Percentiles rank a stretch among this genome's conserved stretches.
Evolutionary conservation across 495 filamentous ascomycete species (phyloP).

Genomic region (Penicillium alfredii): DNA sequence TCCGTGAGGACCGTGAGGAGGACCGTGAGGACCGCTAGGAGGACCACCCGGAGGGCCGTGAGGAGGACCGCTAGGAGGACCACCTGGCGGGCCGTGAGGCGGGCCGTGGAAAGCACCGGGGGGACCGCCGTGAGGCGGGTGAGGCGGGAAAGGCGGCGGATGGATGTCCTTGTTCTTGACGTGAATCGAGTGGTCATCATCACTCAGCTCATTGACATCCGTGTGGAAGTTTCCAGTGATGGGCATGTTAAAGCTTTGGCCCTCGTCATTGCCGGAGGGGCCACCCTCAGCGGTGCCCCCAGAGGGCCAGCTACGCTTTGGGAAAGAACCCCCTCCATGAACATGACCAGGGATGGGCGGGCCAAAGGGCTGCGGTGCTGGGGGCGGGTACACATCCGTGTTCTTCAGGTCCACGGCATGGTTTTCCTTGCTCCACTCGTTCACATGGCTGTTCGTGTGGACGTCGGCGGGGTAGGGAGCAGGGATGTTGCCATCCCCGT

Average conservation of each 20-base stretch:
- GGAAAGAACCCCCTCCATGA: slow-evolving; percentile 16
- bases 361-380: not conserved
- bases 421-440: slow-evolving; percentile 26
- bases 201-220: slow-evolving; percentile 13
- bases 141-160: slow-evolving; percentile 4
- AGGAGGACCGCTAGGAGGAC: not conserved
- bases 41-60: not conserved
- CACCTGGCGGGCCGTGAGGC: not conserved
- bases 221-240: slow-evolving; percentile 18
- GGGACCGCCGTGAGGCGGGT: not conserved
- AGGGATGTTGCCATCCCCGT: slow-evolving; percentile 14
- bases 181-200: slow-evolving; percentile 28
- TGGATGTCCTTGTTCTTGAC: slow-evolving; percentile 20
- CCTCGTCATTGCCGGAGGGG: slow-evolving; percentile 26
- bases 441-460: slow-evolving; percentile 18
- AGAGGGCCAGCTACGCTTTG: slow-evolving; percentile 12
- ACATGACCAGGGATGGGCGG: slow-evolving; percentile 7
- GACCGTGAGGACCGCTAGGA: not conserved
- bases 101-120: not conserved
- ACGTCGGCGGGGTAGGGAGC: slow-evolving; percentile 11
- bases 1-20: too few species aligned
- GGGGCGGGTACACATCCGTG: slow-evolving; percentile 14
- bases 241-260: slow-evolving; percentile 21
- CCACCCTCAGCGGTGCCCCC: slow-evolving; percentile 22
- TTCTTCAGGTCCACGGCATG: slow-evolving; percentile 24